Base-by-base conservation (phyloP, 2,329 filamentous ascomycete genomes). In the Ascocoryne sarcoides region DNA sequence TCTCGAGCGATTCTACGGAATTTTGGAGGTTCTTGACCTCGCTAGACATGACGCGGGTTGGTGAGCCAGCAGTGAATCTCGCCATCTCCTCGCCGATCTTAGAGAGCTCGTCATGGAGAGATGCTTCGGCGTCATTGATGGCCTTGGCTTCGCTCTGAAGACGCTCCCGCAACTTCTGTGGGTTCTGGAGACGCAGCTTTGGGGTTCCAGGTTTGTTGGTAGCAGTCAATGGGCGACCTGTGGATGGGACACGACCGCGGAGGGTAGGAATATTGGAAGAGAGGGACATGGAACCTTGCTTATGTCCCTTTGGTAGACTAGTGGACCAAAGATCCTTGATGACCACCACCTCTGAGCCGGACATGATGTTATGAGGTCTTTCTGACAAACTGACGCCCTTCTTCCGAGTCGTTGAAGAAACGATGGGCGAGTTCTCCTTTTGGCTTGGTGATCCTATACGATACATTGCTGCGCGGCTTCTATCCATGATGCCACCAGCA, bases 31-130 rank as follows among this genome's bases (percentile, higher is more conserved):
- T 68, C n/a, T n/a, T n/a, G n/a, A n/a, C n/a, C n/a, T n/a, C n/a
- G n/a, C n/a, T n/a, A n/a, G n/a, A n/a, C n/a, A n/a, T n/a, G n/a
- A n/a, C n/a, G n/a, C n/a, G n/a, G n/a, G n/a, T n/a, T n/a, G n/a
- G n/a, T n/a, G n/a, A n/a, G n/a, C n/a, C n/a, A n/a, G n/a, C n/a
- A n/a, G n/a, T n/a, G n/a, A n/a, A 62, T 28, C 69, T 68, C 15
- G 78, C 78, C 65, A 95, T 76, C 59, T 95, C 88, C 43, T 86
- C 78, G 1, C 84, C 76, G 52, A 95, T 90, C 48, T 82, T 82
- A 37, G 76, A 76, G 7, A 95, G 68, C 58, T 95, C 89, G 4
- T 77, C 75, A 59, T 82, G 77, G 10, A 95, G 63, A 3, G 73
- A 73, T 2, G 73, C 70, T 46, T 89, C 84, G 0, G 81, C 78